Conservation (phyloP, 352 stramenopile species). For the Phytopythium cucurbitacearum region DNA sequence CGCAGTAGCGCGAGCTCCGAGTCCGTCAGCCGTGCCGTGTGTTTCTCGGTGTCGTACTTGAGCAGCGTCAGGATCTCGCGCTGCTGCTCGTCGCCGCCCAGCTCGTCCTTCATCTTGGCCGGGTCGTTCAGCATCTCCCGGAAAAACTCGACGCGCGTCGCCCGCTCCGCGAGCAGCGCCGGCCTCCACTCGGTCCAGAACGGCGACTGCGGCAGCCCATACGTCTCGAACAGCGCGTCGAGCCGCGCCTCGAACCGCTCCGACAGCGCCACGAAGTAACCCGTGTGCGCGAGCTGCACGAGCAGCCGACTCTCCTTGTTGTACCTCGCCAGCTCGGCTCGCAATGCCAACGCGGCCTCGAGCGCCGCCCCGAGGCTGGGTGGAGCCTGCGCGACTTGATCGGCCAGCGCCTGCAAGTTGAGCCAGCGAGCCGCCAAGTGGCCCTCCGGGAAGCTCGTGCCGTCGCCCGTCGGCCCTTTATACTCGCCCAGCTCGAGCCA, state of each 20-base stretch:
- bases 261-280: constrained; percentile 18
- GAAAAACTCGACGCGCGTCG: constrained; percentile 7
- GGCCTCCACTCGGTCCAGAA: constrained; percentile 7
- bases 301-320: constrained; percentile 23
- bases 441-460: constrained; percentile 7
- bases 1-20: constrained; percentile 16
- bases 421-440: constrained; percentile 4
- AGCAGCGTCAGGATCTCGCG: constrained; percentile 20
- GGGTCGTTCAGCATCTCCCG: constrained; percentile 13
- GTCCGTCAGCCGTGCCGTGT: constrained; percentile 14
- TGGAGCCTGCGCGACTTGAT: constrained; percentile 6
- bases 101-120: constrained; percentile 2
- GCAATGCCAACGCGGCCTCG: constrained; percentile 2
- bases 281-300: constrained; percentile 28
- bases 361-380: constrained; percentile 6
- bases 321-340: constrained; percentile 12
- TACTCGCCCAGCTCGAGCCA: constrained; percentile 10
- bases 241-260: constrained; percentile 13
- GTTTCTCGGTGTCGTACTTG: constrained; percentile 20
- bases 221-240: constrained; percentile 7
- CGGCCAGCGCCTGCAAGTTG: constrained; percentile 8
- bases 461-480: constrained; percentile 5
- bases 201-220: constrained; percentile 4
- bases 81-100: constrained; percentile 23
- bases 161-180: constrained; percentile 1